Evolutionary conservation across 2,329 filamentous ascomycete genomes (phyloP).

Genomic region (Fusarium sp.): DNA sequence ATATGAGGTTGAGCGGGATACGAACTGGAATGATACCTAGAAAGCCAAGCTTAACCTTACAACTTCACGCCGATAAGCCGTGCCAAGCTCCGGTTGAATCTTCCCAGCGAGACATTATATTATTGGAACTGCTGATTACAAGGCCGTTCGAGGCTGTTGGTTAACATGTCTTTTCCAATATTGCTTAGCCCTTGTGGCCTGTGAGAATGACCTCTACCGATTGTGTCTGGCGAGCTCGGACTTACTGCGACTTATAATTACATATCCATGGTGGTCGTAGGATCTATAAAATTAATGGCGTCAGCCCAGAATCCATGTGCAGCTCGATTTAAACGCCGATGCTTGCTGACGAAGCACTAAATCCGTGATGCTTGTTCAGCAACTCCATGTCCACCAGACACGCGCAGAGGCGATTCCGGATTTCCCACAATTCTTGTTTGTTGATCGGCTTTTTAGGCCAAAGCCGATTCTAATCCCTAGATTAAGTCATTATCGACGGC

Average conservation of each 20-base stretch:
- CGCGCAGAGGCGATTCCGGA: neutral
- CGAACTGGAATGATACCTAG: neutral
- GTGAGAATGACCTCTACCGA: neutral
- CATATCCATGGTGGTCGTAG: neutral
- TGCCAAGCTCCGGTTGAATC: neutral
- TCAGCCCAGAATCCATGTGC: neutral
- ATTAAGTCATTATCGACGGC: neutral
- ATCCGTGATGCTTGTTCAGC: constrained; percentile 6
- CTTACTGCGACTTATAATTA: neutral
- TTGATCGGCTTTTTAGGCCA: neutral
- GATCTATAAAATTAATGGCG: neutral
- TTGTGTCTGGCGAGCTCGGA: neutral
- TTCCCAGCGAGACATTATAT: neutral
- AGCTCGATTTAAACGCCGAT: neutral
- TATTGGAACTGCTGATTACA: neutral
- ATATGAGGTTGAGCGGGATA: neutral
- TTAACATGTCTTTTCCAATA: neutral
- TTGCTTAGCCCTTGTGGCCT: neutral
- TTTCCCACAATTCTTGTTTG: neutral
- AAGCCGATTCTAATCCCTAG: neutral
- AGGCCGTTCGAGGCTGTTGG: neutral
- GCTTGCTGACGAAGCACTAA: constrained; percentile 25
- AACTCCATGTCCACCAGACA: neutral
- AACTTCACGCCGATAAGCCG: neutral
- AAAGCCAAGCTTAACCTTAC: neutral